These are phyloP conservation scores for Candida tetrigidarum DNA, from an alignment of 1,139 yeast species.

Conservation along the genomic window DNA sequence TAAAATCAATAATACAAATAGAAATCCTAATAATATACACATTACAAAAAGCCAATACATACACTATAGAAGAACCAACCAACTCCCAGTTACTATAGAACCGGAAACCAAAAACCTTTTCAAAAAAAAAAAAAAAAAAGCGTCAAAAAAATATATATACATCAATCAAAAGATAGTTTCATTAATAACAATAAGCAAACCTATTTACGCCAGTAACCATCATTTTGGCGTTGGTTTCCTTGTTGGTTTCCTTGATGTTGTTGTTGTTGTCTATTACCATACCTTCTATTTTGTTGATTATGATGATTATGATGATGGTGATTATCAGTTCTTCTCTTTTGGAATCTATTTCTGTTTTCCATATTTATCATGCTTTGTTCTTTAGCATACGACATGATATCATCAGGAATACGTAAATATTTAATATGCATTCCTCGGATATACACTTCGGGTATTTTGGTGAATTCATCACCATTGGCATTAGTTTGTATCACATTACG, in stretches of 20 bases:
- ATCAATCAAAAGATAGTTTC: no score
- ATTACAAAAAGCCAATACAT: constrained; percentile 1
- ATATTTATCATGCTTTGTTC: constrained; percentile 61
- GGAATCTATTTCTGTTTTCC: constrained; percentile 53
- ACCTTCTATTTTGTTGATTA: constrained; percentile 10
- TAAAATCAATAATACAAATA: background rate
- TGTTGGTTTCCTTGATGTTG: constrained; percentile 10
- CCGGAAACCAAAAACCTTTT: background rate
- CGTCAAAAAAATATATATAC: background rate
- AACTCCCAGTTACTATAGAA: background rate
- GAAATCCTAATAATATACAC: no score
- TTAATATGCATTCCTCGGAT: constrained; percentile 80
- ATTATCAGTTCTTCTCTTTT: constrained; percentile 43
- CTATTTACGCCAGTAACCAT: constrained; percentile 6
- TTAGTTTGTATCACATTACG: constrained; percentile 77
- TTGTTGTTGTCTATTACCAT: constrained; percentile 8
- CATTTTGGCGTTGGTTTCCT: constrained; percentile 7
- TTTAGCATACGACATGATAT: constrained; percentile 82
- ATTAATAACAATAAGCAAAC: no score
- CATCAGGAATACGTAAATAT: constrained; percentile 51
- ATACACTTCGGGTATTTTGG: constrained; percentile 76
- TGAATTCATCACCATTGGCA: constrained; percentile 67
- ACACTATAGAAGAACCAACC: background rate
- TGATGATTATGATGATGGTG: constrained; percentile 19
- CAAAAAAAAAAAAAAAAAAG: constrained; percentile 1